Percentiles rank a stretch among this genome's conserved stretches.
Conservation (phyloP, 1,284 basidiomycete species). For the Puccinia novopanici region DNA sequence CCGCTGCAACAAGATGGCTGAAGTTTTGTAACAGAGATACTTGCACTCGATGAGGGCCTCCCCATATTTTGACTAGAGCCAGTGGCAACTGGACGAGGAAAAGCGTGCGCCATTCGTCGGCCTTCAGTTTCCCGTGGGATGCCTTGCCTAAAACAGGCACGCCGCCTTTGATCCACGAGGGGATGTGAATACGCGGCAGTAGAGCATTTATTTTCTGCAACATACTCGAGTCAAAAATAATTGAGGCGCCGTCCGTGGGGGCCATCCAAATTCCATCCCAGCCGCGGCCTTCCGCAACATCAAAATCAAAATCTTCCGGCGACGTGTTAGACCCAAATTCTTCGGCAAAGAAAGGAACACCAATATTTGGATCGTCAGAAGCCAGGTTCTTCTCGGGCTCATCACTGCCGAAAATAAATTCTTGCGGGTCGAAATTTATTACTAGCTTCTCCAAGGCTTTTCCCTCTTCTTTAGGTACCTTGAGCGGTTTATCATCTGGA, state of each 20-base stretch:
- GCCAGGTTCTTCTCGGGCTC: background rate
- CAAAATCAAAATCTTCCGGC: background rate
- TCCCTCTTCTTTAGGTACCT: background rate
- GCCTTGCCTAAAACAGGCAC: constrained; percentile 34
- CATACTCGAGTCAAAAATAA: constrained; percentile 7
- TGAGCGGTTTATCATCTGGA: background rate
- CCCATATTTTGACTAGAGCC: background rate
- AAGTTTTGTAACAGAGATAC: constrained; percentile 31
- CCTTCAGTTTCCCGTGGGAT: constrained; percentile 16
- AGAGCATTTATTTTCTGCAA: background rate
- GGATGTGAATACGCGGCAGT: constrained; percentile 20
- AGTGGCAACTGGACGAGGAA: too few species aligned
- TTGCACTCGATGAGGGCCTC: background rate
- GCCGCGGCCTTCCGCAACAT: background rate
- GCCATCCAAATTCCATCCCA: constrained; percentile 15
- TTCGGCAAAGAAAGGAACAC: background rate
- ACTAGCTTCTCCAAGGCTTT: too few species aligned
- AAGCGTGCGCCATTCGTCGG: constrained; percentile 49
- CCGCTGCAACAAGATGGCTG: constrained; percentile 22
- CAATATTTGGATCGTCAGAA: background rate
- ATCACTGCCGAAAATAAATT: background rate
- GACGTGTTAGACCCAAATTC: background rate
- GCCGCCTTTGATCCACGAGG: constrained; percentile 29
- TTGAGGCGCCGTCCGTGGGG: background rate
- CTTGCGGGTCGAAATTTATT: too few species aligned